These are phyloP conservation scores for Podaxis pistillaris DNA, from an alignment of 768 basidiomycete species.

Conservation along the genomic window DNA sequence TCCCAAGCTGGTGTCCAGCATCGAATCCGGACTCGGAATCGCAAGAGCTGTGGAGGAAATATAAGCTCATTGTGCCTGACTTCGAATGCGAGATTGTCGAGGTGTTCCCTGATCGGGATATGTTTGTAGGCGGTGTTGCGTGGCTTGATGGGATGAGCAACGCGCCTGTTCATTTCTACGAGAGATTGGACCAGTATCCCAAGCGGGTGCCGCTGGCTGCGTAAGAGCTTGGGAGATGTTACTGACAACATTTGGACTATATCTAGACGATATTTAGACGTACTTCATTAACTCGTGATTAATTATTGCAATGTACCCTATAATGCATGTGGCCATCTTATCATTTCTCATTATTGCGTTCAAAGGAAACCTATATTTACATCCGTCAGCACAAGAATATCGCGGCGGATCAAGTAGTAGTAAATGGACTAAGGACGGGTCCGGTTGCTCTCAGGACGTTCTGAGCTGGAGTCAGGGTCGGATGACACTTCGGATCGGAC, in stretches of 20 bases:
- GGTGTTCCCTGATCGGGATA: slow-evolving; percentile 63
- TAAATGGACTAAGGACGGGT: no score
- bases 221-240: not conserved
- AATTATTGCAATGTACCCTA: no score
- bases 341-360: no score
- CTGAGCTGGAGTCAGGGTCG: no score
- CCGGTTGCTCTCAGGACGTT: no score
- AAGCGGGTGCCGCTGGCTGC: not conserved
- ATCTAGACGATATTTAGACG: no score
- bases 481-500: no score
- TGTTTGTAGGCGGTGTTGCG: slow-evolving; percentile 54
- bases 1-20: not conserved
- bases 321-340: no score
- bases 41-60: slow-evolving; percentile 49
- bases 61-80: slow-evolving; percentile 53
- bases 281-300: no score
- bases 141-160: slow-evolving; percentile 45
- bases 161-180: not conserved
- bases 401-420: no score
- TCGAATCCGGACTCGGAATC: not conserved
- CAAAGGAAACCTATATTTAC: no score
- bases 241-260: not conserved
- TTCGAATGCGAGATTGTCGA: slow-evolving; percentile 70
- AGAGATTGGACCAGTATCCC: not conserved
- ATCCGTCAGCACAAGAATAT: no score